Base-by-base conservation (phyloP, 805 yeast species). In the Wickerhamomyces sydowiorum region DNA sequence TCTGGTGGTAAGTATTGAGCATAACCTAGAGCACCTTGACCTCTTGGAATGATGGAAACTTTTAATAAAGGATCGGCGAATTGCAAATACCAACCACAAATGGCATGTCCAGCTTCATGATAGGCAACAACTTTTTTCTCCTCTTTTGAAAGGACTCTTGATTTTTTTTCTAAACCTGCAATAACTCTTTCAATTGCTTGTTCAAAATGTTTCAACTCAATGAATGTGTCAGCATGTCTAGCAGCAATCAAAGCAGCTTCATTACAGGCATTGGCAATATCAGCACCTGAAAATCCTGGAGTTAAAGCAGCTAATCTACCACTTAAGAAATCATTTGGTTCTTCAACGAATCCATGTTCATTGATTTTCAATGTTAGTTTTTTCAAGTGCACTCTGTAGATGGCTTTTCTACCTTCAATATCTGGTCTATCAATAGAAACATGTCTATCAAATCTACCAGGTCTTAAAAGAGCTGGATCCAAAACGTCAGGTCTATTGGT, bases 101-200 rank as follows among this genome's bases (percentile, higher is more conserved):
- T 78, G 10, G 99, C 99, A 65, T 95, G 99, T 4, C 99, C 99
- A 3, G 99, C 99, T 64, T 93, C 99, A 61, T 95, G 99, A 57
- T 85, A 93, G 1, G 99, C 99, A 43, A 95, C 96, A 22, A 88
- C 80, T 48, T 72, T 79, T 66, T 89, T 87, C 60, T 95, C 98
- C 45, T 84, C 90, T 1, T 88, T 83, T 3, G 88, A 78, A 46
- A 95, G 70, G 13, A 93, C 76, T 56, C 84, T 82, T 14, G 90
- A 76, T 65, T 88, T 91, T 72, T 86, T 86, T 64, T 91, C 98
- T 47, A 93, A 70, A 30, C 99, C 99, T 25, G 95, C 97, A 64
- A 90, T 86, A 34, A 91, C 97, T 59, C 99, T 80, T 66, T 95
- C 99, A 51, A 93, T 93, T 8, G 99, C 98, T 59, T 81, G 82